Evolutionary conservation across 495 filamentous ascomycete species (phyloP).

Genomic region (Tirmania nivea): DNA sequence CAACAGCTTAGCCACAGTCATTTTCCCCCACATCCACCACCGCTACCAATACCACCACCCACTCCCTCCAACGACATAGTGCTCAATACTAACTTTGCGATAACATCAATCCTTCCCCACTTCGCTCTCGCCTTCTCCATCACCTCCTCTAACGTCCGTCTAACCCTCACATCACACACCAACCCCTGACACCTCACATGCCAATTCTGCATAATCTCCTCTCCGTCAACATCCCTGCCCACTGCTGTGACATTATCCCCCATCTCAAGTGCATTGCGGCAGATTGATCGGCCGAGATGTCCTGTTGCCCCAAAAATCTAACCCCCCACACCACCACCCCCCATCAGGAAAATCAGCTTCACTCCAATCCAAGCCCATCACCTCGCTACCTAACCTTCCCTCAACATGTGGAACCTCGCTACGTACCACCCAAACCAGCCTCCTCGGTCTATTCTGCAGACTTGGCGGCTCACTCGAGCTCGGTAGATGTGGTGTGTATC

Average conservation of each 20-base stretch:
- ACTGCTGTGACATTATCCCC: conserved; percentile 78
- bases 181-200: conserved; percentile 51
- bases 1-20: too few relatives aligned
- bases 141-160: conserved; percentile 50
- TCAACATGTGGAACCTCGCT: too few relatives aligned
- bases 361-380: too few relatives aligned
- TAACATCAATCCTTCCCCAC: conserved; percentile 69
- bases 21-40: neutral
- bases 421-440: too few relatives aligned
- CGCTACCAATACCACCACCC: neutral
- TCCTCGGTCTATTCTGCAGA: too few relatives aligned
- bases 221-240: conserved; percentile 54
- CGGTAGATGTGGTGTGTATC: too few relatives aligned
- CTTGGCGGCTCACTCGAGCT: too few relatives aligned
- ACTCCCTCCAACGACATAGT: conserved; percentile 26
- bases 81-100: conserved; percentile 59
- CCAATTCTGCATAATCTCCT: conserved; percentile 44
- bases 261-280: conserved; percentile 54
- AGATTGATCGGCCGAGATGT: conserved; percentile 82
- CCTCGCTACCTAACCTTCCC: too few relatives aligned
- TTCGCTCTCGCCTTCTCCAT: conserved; percentile 43
- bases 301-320: conserved; percentile 74
- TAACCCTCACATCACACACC: conserved; percentile 73
- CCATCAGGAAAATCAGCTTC: too few relatives aligned
- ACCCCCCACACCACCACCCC: too few relatives aligned